Conservation (phyloP, 164 flowering plant genomes). For the Nymphaea thermarum region DNA sequence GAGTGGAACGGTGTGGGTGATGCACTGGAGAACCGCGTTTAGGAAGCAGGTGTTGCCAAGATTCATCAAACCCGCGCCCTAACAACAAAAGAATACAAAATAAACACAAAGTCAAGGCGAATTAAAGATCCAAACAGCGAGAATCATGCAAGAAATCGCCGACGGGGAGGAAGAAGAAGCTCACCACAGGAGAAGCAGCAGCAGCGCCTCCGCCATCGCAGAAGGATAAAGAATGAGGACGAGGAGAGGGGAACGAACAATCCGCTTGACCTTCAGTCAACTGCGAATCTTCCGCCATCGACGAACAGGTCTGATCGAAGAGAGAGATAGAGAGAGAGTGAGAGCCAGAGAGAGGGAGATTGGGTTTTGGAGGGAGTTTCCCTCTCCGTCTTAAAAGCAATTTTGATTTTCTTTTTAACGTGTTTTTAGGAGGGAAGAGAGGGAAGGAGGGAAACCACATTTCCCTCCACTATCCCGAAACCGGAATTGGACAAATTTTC, state of each 20-base stretch:
- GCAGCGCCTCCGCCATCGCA: neutral
- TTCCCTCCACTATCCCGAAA: too few relatives aligned
- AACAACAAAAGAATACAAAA: constrained; percentile 2
- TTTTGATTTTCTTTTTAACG: neutral
- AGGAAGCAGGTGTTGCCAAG: constrained; percentile 82
- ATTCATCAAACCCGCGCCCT: constrained; percentile 80
- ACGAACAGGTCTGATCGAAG: neutral
- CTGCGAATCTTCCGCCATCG: neutral
- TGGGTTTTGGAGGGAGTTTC: neutral
- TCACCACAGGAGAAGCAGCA: constrained; percentile 1
- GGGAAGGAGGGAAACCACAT: too few relatives aligned
- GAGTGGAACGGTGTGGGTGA: constrained; percentile 68
- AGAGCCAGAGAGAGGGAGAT: neutral
- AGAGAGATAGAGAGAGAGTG: neutral
- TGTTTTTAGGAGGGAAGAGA: too few relatives aligned
- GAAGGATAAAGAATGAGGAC: neutral
- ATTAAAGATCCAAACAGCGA: neutral
- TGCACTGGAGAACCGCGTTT: constrained; percentile 69
- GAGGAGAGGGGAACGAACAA: neutral
- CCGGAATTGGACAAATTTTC: too few relatives aligned
- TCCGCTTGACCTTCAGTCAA: neutral
- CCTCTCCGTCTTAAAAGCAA: neutral
- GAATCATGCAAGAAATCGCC: neutral
- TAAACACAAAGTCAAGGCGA: neutral
- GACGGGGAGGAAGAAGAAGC: neutral